phyloP scores from a whole-genome alignment of 495 filamentous ascomycete genomes.

The Hyaloscypha finlandica region DNA sequence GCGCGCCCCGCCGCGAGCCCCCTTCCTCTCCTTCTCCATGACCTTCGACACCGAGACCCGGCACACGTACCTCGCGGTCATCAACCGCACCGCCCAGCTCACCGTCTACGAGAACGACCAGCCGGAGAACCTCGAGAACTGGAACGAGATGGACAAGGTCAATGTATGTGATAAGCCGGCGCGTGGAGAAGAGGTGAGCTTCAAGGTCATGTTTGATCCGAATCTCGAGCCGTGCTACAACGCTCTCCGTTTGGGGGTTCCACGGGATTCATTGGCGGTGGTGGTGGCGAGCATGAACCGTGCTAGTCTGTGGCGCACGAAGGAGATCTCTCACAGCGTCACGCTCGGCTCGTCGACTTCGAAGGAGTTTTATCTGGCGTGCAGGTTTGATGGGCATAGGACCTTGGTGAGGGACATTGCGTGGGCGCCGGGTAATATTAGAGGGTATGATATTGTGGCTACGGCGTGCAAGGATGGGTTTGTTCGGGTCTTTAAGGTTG shows the following conservation, averaged over 20 bases:
- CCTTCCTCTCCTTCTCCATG: constrained; percentile 78
- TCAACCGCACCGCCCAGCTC: constrained; percentile 78
- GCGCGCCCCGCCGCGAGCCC: constrained; percentile 54
- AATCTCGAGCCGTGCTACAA: constrained; percentile 77
- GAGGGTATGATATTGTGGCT: constrained; percentile 87
- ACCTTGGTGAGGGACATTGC: constrained; percentile 86
- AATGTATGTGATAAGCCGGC: constrained; percentile 59
- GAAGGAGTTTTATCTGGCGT: constrained; percentile 75
- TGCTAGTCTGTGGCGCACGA: constrained; percentile 77
- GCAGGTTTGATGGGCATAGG: constrained; percentile 68
- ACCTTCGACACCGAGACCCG: constrained; percentile 67
- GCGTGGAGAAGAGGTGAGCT: constrained; percentile 81
- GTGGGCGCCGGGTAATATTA: constrained; percentile 86
- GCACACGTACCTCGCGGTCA: constrained; percentile 79
- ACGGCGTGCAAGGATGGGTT: constrained; percentile 90
- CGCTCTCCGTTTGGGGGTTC: constrained; percentile 73
- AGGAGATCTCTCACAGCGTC: constrained; percentile 56
- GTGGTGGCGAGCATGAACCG: constrained; percentile 82
- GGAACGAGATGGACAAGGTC: constrained; percentile 70
- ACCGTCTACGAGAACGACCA: constrained; percentile 84
- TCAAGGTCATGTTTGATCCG: constrained; percentile 82
- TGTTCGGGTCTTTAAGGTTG: constrained; percentile 81
- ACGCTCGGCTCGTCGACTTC: constrained; percentile 47
- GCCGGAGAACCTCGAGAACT: constrained; percentile 77
- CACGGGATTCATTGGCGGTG: constrained; percentile 69